These are phyloP conservation scores for Gossypium raimondii DNA, from an alignment of 345 rosid species.

Conservation along the genomic window DNA sequence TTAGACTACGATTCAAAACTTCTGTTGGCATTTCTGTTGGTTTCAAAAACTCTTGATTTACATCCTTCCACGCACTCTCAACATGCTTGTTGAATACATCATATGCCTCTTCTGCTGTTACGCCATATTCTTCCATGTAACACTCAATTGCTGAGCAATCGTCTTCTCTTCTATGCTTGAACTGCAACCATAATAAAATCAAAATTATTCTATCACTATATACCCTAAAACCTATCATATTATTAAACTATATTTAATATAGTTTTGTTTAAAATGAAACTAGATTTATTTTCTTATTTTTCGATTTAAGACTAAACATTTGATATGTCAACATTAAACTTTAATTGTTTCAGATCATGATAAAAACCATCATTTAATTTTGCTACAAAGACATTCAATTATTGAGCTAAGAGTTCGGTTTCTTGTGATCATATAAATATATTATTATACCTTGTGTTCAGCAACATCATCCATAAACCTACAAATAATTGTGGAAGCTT, in stretches of 20 bases:
- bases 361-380: too few species aligned
- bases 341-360: too few species aligned
- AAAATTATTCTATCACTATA: neutral
- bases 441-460: slow-evolving; percentile 9
- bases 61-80: slow-evolving; percentile 4
- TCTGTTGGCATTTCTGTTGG: neutral
- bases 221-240: neutral
- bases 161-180: neutral
- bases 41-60: slow-evolving; percentile 2
- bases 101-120: neutral
- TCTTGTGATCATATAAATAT: neutral
- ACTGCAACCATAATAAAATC: neutral
- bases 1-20: neutral
- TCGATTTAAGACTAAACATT: too few species aligned
- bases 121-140: slow-evolving; percentile 7
- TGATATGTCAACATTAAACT: too few species aligned
- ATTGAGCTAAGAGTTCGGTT: neutral
- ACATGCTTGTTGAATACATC: neutral
- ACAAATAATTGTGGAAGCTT: slow-evolving; percentile 17
- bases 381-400: neutral
- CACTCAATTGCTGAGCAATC: neutral
- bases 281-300: too few species aligned
- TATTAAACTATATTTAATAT: too few species aligned
- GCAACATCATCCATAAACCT: slow-evolving; percentile 34
- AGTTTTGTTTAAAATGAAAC: too few species aligned